phyloP scores from a whole-genome alignment of 805 yeast species.

The Metschnikowia orientalis region DNA sequence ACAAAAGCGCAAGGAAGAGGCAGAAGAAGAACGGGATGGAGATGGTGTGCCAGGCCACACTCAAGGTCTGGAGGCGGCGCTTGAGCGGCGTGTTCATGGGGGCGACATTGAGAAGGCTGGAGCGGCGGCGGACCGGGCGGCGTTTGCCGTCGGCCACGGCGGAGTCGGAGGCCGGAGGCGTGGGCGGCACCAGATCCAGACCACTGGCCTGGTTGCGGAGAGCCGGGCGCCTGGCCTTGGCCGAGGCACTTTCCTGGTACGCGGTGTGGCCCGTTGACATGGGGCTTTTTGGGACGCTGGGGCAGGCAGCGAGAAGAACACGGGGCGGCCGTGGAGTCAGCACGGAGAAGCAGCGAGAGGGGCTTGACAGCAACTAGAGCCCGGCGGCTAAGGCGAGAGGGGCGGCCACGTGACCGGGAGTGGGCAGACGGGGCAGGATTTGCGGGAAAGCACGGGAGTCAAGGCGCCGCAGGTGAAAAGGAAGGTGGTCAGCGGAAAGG shows the following conservation, averaged over 20 bases:
- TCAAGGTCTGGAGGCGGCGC: slow-evolving; percentile 61
- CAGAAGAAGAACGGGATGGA: slow-evolving; percentile 58
- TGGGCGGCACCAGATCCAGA: neutral
- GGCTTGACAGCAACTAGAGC: no score
- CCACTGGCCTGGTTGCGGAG: neutral
- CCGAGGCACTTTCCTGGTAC: slow-evolving; percentile 1
- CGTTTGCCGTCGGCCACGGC: slow-evolving; percentile 2
- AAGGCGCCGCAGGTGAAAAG: no score
- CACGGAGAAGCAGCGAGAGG: no score
- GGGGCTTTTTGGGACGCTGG: neutral
- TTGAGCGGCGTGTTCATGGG: slow-evolving; percentile 53
- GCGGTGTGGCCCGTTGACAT: slow-evolving; percentile 1
- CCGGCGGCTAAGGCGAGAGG: no score
- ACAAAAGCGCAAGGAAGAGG: slow-evolving; percentile 47
- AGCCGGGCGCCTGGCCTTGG: slow-evolving; percentile 3
- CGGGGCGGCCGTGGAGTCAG: no score
- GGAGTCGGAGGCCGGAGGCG: neutral
- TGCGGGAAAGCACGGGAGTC: no score
- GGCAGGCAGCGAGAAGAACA: no score
- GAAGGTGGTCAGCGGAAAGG: no score
- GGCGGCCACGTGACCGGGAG: no score
- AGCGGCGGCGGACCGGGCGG: slow-evolving; percentile 4
- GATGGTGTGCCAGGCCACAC: slow-evolving; percentile 69
- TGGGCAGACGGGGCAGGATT: no score
- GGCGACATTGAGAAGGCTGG: slow-evolving; percentile 38